phyloP scores from a whole-genome alignment of 23 red algal genomes.

The Cyanidium caldarium region DNA sequence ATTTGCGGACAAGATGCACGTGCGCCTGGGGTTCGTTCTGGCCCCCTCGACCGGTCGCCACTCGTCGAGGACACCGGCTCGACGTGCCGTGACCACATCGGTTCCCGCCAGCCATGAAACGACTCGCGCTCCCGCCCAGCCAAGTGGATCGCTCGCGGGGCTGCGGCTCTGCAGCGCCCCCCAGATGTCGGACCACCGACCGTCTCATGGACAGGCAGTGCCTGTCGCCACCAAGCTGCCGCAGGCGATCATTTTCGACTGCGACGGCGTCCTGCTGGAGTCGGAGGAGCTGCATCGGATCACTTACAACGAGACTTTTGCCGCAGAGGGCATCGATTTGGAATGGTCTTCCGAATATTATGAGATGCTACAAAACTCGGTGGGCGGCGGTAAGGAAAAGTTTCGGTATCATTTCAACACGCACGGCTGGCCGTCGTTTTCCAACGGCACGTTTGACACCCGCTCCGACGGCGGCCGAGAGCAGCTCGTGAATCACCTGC shows the following conservation, averaged over 20 bases:
- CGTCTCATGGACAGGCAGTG: too few species aligned
- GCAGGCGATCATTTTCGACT: slow-evolving; percentile 84
- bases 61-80: too few species aligned
- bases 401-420: slow-evolving; percentile 78
- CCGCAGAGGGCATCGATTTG: slow-evolving; percentile 12
- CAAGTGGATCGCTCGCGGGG: too few species aligned
- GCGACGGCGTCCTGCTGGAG: slow-evolving; percentile 96
- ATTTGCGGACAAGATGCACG: too few species aligned
- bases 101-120: too few species aligned
- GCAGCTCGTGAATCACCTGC: slow-evolving; percentile 16
- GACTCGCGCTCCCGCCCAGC: too few species aligned
- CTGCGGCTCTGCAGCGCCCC: too few species aligned
- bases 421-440: slow-evolving; percentile 50
- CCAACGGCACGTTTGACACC: not conserved
- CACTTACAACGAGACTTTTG: slow-evolving; percentile 72
- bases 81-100: too few species aligned
- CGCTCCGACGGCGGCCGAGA: not conserved
- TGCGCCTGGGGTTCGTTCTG: too few species aligned
- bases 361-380: slow-evolving; percentile 70
- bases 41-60: too few species aligned
- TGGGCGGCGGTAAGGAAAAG: slow-evolving; percentile 92
- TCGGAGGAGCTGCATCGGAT: slow-evolving; percentile 77
- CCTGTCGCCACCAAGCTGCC: too few species aligned
- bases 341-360: slow-evolving; percentile 62
- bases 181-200: too few species aligned